phyloP scores from a whole-genome alignment of 768 basidiomycete species.

The Calocera cornea region DNA sequence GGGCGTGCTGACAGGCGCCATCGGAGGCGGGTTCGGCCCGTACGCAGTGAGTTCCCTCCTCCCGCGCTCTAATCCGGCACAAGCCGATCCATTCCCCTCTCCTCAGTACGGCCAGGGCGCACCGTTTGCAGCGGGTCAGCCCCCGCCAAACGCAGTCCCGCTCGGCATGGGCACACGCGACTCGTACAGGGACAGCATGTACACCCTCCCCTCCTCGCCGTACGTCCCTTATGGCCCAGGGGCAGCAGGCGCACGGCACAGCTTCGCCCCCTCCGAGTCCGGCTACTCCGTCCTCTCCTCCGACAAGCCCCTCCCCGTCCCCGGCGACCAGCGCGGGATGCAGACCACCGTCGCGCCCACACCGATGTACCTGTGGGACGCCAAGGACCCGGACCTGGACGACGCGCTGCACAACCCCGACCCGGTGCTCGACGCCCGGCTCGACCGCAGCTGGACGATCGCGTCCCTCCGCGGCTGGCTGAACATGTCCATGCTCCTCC shows the following conservation, averaged over 20 bases:
- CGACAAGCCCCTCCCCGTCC: slow-evolving; percentile 5
- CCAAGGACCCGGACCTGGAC: slow-evolving; percentile 70
- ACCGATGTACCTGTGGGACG: slow-evolving; percentile 16
- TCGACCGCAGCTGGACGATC: slow-evolving; percentile 47
- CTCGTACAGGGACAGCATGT: slow-evolving; percentile 1
- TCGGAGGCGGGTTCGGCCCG: slow-evolving; percentile 72
- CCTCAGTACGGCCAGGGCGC: slow-evolving; percentile 3
- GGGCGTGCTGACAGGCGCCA: slow-evolving; percentile 65
- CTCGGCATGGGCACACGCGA: not conserved
- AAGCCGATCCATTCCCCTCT: not conserved
- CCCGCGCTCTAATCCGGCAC: slow-evolving; percentile 15
- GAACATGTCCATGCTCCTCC: slow-evolving; percentile 59
- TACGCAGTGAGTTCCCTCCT: slow-evolving; percentile 45
- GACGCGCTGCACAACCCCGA: slow-evolving; percentile 83
- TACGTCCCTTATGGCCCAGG: slow-evolving; percentile 7
- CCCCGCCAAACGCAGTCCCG: not conserved
- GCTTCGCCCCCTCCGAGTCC: not conserved
- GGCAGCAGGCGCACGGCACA: not conserved
- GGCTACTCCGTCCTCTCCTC: not conserved
- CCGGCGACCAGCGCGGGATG: slow-evolving; percentile 25
- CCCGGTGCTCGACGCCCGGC: slow-evolving; percentile 49
- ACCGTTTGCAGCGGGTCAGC: not conserved
- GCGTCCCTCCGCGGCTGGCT: slow-evolving; percentile 75
- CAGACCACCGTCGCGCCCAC: slow-evolving; percentile 29
- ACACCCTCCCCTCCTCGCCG: not conserved